Evolutionary conservation across 495 filamentous ascomycete genomes (phyloP).

Genomic region (Hypoxylon subgilvum): DNA sequence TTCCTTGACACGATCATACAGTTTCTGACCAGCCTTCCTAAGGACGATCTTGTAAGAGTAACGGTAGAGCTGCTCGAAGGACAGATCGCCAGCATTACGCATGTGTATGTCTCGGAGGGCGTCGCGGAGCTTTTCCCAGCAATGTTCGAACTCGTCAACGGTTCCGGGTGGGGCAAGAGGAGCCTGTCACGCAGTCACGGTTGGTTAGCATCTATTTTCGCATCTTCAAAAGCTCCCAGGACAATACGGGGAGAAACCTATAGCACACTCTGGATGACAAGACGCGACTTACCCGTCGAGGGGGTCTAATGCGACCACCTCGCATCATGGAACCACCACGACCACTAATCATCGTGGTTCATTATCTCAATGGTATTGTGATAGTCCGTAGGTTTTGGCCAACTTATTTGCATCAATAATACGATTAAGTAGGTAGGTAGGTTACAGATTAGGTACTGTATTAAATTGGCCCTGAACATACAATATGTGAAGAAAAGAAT

Average conservation of each 20-base stretch:
- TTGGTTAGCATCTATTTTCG: no score
- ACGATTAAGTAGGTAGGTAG: neutral
- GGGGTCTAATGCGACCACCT: constrained; percentile 72
- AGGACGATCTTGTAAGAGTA: constrained; percentile 96
- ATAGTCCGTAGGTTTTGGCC: no score
- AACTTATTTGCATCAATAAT: neutral
- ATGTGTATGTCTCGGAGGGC: constrained; percentile 87
- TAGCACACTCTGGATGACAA: no score
- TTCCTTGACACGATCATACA: constrained; percentile 78
- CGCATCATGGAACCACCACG: constrained; percentile 55
- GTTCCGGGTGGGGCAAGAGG: constrained; percentile 24
- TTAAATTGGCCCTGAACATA: neutral
- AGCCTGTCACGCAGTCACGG: no score
- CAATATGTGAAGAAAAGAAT: neutral
- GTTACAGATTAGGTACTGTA: no score
- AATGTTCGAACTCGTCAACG: constrained; percentile 72
- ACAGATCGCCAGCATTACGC: constrained; percentile 86
- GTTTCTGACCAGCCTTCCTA: constrained; percentile 79
- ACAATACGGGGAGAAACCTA: no score
- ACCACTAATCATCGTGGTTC: constrained; percentile 69
- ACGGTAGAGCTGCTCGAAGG: constrained; percentile 95
- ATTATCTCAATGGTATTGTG: constrained; percentile 9
- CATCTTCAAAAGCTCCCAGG: constrained; percentile 31
- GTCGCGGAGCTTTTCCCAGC: constrained; percentile 74
- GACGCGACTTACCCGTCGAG: constrained; percentile 65